Conservation (phyloP, 1,284 basidiomycete genomes). For the Pulchroboletus neoregius region DNA sequence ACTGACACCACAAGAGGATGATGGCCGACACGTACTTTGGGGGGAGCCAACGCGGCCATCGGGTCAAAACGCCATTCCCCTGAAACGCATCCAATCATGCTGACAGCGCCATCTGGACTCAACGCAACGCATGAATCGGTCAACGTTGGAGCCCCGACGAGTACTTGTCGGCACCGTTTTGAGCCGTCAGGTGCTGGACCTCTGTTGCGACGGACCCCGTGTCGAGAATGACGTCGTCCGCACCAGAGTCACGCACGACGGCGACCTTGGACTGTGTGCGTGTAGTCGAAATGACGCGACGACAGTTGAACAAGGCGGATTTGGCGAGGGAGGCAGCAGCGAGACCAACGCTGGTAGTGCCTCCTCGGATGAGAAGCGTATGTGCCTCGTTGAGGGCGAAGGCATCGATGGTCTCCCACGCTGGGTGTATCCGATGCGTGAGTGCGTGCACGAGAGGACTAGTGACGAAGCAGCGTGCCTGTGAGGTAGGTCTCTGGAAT, state of each 20-base stretch:
- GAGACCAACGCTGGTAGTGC: conserved; percentile 21
- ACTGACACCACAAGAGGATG: too few species aligned
- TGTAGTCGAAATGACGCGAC: conserved; percentile 9
- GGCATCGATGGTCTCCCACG: conserved; percentile 4
- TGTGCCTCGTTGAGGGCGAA: background rate
- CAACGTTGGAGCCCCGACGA: background rate
- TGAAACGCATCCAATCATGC: too few species aligned
- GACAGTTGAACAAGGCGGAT: conserved; percentile 12
- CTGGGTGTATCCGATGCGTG: too few species aligned
- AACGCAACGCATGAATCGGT: background rate
- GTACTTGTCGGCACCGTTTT: too few species aligned
- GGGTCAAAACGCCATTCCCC: too few species aligned
- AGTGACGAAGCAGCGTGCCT: conserved; percentile 2
- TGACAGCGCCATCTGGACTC: background rate
- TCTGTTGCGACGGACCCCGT: background rate
- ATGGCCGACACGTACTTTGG: too few species aligned
- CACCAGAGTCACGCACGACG: conserved; percentile 6
- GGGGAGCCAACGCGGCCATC: too few species aligned
- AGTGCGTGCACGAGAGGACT: too few species aligned
- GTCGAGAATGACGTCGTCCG: too few species aligned
- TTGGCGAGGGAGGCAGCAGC: too few species aligned
- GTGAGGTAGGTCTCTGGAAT: conserved; percentile 19
- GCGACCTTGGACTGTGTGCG: conserved; percentile 14
- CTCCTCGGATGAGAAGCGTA: conserved; percentile 22
- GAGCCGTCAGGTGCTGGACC: background rate